A percentile compares a stretch with the other conserved stretches of the same genome.
These are phyloP conservation scores for Favolaschia claudopus DNA, from an alignment of 768 basidiomycete genomes.

Conservation along the genomic window DNA sequence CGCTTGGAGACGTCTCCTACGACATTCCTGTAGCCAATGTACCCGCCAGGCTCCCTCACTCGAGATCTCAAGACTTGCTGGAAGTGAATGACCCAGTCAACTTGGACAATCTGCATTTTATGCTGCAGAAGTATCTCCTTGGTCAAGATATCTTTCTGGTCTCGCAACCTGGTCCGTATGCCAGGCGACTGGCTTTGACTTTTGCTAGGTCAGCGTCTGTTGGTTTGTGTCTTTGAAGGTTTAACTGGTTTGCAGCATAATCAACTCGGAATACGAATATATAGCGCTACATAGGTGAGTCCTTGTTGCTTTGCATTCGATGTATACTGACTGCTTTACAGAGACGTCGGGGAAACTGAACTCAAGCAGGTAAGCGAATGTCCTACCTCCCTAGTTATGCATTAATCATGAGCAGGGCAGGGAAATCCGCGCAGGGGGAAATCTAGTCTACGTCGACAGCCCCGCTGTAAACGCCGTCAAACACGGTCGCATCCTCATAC, in stretches of 20 bases:
- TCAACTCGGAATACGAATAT: conserved; percentile 75
- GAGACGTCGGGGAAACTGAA: conserved; percentile 77
- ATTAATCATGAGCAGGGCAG: conserved; percentile 48
- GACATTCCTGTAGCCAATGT: conserved; percentile 57
- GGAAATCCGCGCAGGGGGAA: conserved; percentile 68
- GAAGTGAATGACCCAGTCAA: conserved; percentile 62
- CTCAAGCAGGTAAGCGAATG: conserved; percentile 62
- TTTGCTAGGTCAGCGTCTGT: conserved; percentile 59
- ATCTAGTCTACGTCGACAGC: conserved; percentile 72
- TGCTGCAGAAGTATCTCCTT: conserved; percentile 72
- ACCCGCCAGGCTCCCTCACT: conserved; percentile 58
- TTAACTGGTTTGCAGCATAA: conserved; percentile 44
- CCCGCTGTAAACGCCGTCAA: conserved; percentile 73
- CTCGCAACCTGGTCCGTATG: conserved; percentile 73
- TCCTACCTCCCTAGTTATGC: background rate
- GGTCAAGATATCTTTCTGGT: conserved; percentile 74
- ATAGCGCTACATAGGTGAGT: conserved; percentile 70
- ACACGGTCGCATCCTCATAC: conserved; percentile 66
- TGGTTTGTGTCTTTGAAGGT: background rate
- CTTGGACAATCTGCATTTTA: conserved; percentile 65
- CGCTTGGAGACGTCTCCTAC: conserved; percentile 63
- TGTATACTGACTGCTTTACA: too few relatives aligned
- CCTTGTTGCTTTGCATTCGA: too few relatives aligned
- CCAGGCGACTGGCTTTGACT: conserved; percentile 65
- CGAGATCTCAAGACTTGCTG: conserved; percentile 47